Conservation (phyloP, 2,329 filamentous ascomycete genomes). For the Fragosphaeria purpurea region DNA sequence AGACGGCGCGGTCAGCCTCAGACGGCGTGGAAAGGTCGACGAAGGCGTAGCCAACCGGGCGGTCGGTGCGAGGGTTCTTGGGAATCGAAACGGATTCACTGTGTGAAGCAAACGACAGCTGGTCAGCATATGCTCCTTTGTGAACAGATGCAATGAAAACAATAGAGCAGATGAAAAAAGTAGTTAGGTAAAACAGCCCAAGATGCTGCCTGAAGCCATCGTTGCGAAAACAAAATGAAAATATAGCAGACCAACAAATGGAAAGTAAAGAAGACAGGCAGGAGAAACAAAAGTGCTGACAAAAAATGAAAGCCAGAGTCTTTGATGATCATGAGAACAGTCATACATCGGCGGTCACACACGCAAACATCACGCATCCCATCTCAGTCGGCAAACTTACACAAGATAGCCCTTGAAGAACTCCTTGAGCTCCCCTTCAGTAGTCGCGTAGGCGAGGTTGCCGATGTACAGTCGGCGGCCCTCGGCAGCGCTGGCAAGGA, state of each 20-base stretch:
- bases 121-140: slow-evolving; percentile 22
- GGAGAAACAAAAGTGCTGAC: too few relatives aligned
- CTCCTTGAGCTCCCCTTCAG: slow-evolving; percentile 99
- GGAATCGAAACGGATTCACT: slow-evolving; percentile 99
- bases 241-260: too few relatives aligned
- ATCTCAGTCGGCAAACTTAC: slow-evolving; percentile 49
- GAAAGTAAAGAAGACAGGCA: too few relatives aligned
- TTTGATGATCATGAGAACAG: too few relatives aligned
- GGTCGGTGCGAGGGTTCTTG: slow-evolving; percentile 97
- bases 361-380: too few relatives aligned
- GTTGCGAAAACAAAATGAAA: too few relatives aligned
- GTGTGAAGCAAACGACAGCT: slow-evolving; percentile 12
- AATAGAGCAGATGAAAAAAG: not conserved
- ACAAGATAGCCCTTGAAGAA: slow-evolving; percentile 99
- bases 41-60: slow-evolving; percentile 97
- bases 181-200: not conserved
- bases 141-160: not conserved
- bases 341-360: too few relatives aligned
- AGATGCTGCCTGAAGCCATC: too few relatives aligned
- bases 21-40: slow-evolving; percentile 91
- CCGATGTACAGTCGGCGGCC: slow-evolving; percentile 99
- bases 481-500: slow-evolving; percentile 94
- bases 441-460: slow-evolving; percentile 99
- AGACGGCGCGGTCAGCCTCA: slow-evolving; percentile 92
- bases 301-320: too few relatives aligned